phyloP scores from a whole-genome alignment of 2,329 filamentous ascomycete genomes.

The Berkeleyomyces basicola region DNA sequence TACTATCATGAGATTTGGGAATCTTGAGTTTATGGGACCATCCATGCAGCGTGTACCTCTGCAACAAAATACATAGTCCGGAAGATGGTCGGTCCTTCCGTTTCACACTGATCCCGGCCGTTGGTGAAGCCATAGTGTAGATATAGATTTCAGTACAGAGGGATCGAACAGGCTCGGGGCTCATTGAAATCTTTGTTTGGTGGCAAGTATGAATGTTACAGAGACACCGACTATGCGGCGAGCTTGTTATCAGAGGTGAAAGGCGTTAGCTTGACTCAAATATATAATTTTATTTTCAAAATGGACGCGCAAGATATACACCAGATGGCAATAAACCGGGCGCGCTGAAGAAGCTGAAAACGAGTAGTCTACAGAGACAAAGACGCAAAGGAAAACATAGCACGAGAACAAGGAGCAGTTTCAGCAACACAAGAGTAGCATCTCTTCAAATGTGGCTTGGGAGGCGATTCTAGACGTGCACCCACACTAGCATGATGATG shows the following conservation, averaged over 20 bases:
- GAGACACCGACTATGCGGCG: neutral
- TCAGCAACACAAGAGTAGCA: neutral
- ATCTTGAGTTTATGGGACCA: too few species aligned
- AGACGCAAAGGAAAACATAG: neutral
- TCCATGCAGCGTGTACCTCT: too few species aligned
- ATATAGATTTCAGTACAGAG: neutral
- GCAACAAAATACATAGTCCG: too few species aligned
- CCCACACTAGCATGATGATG: slow-evolving; percentile 62
- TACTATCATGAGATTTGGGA: too few species aligned
- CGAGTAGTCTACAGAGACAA: neutral
- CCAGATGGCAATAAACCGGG: too few species aligned
- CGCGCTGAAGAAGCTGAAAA: neutral
- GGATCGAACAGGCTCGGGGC: neutral
- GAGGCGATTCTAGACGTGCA: slow-evolving; percentile 37
- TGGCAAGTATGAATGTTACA: slow-evolving; percentile 8
- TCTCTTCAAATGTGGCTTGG: neutral
- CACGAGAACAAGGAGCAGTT: neutral
- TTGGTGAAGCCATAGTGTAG: too few species aligned
- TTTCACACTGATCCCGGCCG: too few species aligned
- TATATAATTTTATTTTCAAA: neutral
- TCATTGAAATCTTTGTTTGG: slow-evolving; percentile 1
- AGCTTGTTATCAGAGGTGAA: neutral
- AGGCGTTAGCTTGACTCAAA: neutral
- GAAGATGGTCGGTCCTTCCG: too few species aligned
- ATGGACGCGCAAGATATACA: too few species aligned